phyloP scores from a whole-genome alignment of 2,329 filamentous ascomycete species.

The Penicillium sumatraense region DNA sequence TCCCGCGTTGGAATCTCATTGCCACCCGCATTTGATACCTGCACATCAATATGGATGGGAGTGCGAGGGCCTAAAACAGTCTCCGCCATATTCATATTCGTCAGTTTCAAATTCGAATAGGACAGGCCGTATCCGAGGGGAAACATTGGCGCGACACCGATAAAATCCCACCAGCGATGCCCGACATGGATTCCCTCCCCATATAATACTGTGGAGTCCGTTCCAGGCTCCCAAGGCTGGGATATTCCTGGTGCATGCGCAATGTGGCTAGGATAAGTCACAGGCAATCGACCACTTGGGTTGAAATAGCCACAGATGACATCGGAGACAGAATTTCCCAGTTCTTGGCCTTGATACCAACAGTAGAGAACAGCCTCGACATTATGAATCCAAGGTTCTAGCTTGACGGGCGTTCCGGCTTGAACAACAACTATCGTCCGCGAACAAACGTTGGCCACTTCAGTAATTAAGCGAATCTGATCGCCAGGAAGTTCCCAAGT shows the following conservation, averaged over 20 bases:
- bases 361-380: slow-evolving; percentile 71
- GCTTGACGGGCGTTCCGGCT: not conserved
- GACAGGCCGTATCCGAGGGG: not conserved
- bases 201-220: not conserved
- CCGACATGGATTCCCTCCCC: not conserved
- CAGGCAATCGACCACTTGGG: slow-evolving; percentile 70
- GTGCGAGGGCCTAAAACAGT: too few species aligned
- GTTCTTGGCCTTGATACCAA: slow-evolving; percentile 73
- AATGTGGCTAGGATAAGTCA: slow-evolving; percentile 64
- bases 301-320: slow-evolving; percentile 67
- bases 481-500: too few species aligned
- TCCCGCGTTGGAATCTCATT: too few species aligned
- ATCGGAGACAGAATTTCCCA: slow-evolving; percentile 69
- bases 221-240: not conserved
- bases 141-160: not conserved
- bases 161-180: not conserved
- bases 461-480: not conserved
- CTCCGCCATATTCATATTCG: too few species aligned
- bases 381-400: slow-evolving; percentile 57
- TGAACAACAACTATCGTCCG: not conserved
- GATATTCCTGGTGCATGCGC: slow-evolving; percentile 57
- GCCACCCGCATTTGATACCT: too few species aligned
- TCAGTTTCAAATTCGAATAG: too few species aligned
- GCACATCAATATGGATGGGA: too few species aligned
- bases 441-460: not conserved